A percentile compares a stretch with the other conserved stretches of the same genome.
These are phyloP conservation scores for Daedaleopsis nitida DNA, from an alignment of 768 basidiomycete species.

Conservation along the genomic window DNA sequence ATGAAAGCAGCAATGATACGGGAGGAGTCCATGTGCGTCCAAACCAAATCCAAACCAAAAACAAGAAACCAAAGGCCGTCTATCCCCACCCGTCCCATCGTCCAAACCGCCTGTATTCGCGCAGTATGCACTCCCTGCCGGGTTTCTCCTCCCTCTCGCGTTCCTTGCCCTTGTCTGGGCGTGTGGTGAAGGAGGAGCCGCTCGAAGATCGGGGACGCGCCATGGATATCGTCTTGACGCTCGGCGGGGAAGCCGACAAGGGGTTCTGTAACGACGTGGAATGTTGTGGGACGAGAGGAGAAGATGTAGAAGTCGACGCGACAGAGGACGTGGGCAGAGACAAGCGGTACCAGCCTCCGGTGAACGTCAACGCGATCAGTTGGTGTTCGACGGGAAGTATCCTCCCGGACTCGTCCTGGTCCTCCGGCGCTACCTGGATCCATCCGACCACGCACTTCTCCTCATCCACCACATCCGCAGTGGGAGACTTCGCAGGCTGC, in stretches of 20 bases:
- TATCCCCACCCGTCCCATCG: slow-evolving; percentile 85
- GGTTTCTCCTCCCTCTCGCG: slow-evolving; percentile 64
- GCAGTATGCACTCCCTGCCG: slow-evolving; percentile 64
- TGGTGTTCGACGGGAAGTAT: slow-evolving; percentile 57
- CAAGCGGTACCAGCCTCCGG: slow-evolving; percentile 91
- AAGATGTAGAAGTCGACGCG: slow-evolving; percentile 25
- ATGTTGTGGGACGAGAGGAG: slow-evolving; percentile 10
- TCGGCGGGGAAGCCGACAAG: slow-evolving; percentile 45
- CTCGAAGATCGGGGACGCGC: slow-evolving; percentile 55
- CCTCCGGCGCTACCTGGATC: slow-evolving; percentile 55
- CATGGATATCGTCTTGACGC: slow-evolving; percentile 36
- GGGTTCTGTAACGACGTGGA: slow-evolving; percentile 10
- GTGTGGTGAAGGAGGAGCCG: slow-evolving; percentile 50
- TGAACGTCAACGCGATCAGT: slow-evolving; percentile 82
- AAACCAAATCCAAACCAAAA: not conserved
- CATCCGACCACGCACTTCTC: slow-evolving; percentile 89
- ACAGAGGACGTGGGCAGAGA: slow-evolving; percentile 51
- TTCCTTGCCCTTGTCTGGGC: slow-evolving; percentile 56
- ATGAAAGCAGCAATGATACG: not conserved
- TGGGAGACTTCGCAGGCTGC: slow-evolving; percentile 55
- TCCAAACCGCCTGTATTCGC: slow-evolving; percentile 82
- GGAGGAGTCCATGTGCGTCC: not conserved
- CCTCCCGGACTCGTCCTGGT: slow-evolving; percentile 33
- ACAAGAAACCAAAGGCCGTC: not conserved
- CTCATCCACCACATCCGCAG: slow-evolving; percentile 70